A percentile compares a stretch with the other conserved stretches of the same genome.
Conservation (phyloP, 495 filamentous ascomycete species). For the Lichenothelia convexa region DNA sequence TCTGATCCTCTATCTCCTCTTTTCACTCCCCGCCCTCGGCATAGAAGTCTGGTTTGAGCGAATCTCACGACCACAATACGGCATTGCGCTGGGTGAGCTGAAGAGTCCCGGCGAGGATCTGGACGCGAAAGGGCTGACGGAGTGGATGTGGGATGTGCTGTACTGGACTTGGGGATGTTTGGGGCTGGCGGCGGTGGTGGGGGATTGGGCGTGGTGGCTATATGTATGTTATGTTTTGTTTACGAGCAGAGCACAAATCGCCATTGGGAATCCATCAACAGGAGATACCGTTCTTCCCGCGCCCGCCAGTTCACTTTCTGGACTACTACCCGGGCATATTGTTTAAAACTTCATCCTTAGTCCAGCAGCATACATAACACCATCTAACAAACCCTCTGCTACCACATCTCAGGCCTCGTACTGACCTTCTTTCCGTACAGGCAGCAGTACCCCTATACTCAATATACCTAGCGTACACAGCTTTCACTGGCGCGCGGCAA, state of each 20-base stretch:
- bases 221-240: slow-evolving; percentile 9
- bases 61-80: slow-evolving; percentile 59
- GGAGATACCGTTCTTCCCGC: too few species aligned
- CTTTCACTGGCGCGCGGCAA: slow-evolving; percentile 13
- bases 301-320: too few species aligned
- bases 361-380: too few species aligned
- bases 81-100: slow-evolving; percentile 42
- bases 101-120: slow-evolving; percentile 72
- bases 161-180: slow-evolving; percentile 54
- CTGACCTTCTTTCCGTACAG: slow-evolving; percentile 2
- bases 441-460: slow-evolving; percentile 20
- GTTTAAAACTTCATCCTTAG: too few species aligned
- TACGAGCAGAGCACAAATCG: neutral
- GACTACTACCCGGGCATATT: too few species aligned
- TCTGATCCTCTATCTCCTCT: slow-evolving; percentile 47
- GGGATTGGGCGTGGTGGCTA: slow-evolving; percentile 23
- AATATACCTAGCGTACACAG: slow-evolving; percentile 16
- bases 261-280: neutral
- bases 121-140: slow-evolving; percentile 71
- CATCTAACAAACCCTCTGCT: too few species aligned
- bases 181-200: slow-evolving; percentile 19
- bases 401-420: too few species aligned
- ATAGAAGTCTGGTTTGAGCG: slow-evolving; percentile 74
- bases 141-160: slow-evolving; percentile 93
- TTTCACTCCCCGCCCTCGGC: slow-evolving; percentile 53